Evolutionary conservation across 2,329 filamentous ascomycete genomes (phyloP), one percentile per base, ranked within the genome.

Genomic region (Hymenoscyphus salicellus): DNA sequence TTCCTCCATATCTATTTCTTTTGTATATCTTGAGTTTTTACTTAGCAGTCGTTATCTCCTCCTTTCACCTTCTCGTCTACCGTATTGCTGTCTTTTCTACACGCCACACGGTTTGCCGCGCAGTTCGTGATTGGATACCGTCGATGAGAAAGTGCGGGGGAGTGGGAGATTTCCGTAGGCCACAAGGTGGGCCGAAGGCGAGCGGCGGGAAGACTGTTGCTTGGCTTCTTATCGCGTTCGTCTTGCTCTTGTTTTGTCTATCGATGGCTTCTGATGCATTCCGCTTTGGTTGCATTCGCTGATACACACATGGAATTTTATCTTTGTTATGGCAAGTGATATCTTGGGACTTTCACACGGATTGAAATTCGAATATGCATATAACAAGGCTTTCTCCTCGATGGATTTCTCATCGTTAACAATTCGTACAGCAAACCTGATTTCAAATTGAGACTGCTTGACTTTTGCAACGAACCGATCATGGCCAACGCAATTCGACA

Each of bases 301-400:
- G 68, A 71, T 71, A 71, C 66, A 66, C 63, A 38, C 41, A 28
- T 60, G 2, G 20, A 59, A 17, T 62, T 52, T 20, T 33, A 58
- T 14, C 10, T 36, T 10, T 38, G 4, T 38, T 38, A 38, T 38
- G 33, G 33, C 33, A 38, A 38, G 33, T 38, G 33, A 38, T 38
- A 38, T 38, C 33, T 38, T 38, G 33, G 33, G 10, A 38, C 11
- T 20, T 55, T 63, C 30, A 4, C 57, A 65, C 63, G 66, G 38
- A 57, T n/a, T 30, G 38, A 61, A 26, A 52, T 2, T 28, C 43
- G 41, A 49, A 65, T 63, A 62, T 66, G 66, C 63, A 71, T 69
- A 71, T 71, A 71, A 69, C 58, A 61, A 61, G 38, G 58, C 56
- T 55, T 58, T 57, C 56, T 55, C 65, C 63, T 64, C 60, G n/a